A percentile compares a stretch with the other conserved stretches of the same genome.
Conservation (phyloP, 345 rosid species). For the Rhizophora apiculata region DNA sequence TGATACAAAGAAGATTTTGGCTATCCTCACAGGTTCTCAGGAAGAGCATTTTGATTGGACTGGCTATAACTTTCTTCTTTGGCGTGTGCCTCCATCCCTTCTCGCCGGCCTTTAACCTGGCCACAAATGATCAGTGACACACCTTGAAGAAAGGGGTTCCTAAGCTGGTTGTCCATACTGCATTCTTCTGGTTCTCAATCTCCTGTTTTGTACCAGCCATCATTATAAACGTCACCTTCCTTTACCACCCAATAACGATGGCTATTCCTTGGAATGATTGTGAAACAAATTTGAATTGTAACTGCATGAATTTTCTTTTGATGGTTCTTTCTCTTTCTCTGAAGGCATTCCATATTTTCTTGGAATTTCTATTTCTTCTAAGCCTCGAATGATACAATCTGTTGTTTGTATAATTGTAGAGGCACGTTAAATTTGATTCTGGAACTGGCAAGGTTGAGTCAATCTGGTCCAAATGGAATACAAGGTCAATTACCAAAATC, state of each 20-base stretch:
- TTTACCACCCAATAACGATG: slow-evolving; percentile 46
- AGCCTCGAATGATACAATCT: no score
- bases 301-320: no score
- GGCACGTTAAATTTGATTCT: no score
- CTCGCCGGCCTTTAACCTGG: slow-evolving; percentile 86
- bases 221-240: slow-evolving; percentile 54
- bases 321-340: no score
- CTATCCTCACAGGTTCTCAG: slow-evolving; percentile 55
- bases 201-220: slow-evolving; percentile 58
- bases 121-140: slow-evolving; percentile 84
- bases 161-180: slow-evolving; percentile 63
- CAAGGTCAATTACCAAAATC: no score
- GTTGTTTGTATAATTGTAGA: no score
- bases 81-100: slow-evolving; percentile 69
- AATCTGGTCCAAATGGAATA: no score
- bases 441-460: no score
- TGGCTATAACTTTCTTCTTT: slow-evolving; percentile 61
- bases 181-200: slow-evolving; percentile 71
- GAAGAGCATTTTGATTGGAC: slow-evolving; percentile 56
- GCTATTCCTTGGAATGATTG: no score
- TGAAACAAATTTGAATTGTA: no score
- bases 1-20: neutral
- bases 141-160: slow-evolving; percentile 69
- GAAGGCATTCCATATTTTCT: slow-evolving; percentile 48
- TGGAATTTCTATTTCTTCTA: no score